These are phyloP conservation scores for Chalciporus sphaerocephalus DNA, from an alignment of 768 basidiomycete genomes.

Conservation along the genomic window DNA sequence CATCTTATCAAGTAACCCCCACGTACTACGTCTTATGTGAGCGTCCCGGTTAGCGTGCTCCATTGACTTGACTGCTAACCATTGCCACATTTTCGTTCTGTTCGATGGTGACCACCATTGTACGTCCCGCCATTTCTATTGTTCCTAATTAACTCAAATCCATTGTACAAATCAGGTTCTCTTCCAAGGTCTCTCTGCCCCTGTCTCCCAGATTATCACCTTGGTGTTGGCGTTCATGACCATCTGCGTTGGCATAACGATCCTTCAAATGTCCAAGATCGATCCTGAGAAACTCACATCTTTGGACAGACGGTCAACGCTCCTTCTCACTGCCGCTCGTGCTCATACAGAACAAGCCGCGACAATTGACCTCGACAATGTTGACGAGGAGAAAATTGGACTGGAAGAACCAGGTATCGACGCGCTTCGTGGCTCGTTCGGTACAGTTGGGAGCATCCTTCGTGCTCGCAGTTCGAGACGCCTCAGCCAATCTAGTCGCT, in stretches of 20 bases:
- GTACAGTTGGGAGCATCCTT: slow-evolving; percentile 88
- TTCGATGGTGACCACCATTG: slow-evolving; percentile 79
- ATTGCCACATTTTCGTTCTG: slow-evolving; percentile 65
- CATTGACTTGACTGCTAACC: background rate
- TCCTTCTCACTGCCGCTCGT: slow-evolving; percentile 84
- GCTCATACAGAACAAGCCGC: slow-evolving; percentile 55
- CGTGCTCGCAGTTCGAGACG: slow-evolving; percentile 55
- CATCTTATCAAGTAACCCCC: slow-evolving; percentile 58
- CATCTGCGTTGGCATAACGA: slow-evolving; percentile 88
- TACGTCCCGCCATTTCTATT: slow-evolving; percentile 33
- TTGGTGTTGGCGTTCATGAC: slow-evolving; percentile 89
- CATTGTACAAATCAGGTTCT: slow-evolving; percentile 54
- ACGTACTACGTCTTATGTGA: slow-evolving; percentile 83
- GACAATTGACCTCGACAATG: slow-evolving; percentile 39
- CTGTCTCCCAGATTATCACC: slow-evolving; percentile 76
- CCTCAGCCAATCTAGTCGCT: slow-evolving; percentile 44
- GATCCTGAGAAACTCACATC: slow-evolving; percentile 75
- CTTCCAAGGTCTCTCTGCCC: slow-evolving; percentile 83
- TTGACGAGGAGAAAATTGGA: slow-evolving; percentile 55
- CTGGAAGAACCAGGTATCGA: slow-evolving; percentile 92
- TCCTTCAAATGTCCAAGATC: slow-evolving; percentile 93
- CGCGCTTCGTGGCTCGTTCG: slow-evolving; percentile 85
- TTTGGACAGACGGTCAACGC: slow-evolving; percentile 86
- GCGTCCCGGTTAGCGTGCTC: slow-evolving; percentile 21
- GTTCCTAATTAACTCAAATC: background rate